phyloP scores from a whole-genome alignment of 768 basidiomycete species.

The Calocybe gangraenosa region DNA sequence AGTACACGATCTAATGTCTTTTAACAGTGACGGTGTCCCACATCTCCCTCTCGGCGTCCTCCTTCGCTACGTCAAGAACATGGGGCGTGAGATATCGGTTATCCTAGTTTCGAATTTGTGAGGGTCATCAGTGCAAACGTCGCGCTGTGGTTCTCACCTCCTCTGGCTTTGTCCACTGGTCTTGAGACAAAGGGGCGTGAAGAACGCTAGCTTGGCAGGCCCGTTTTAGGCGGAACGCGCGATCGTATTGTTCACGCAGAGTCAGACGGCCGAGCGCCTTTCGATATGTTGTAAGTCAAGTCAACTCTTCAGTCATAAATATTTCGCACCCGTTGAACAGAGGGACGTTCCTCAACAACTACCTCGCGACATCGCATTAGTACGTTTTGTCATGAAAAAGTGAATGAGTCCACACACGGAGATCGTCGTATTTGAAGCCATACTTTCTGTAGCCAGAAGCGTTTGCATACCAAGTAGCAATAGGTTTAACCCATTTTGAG shows the following conservation, averaged over 20 bases:
- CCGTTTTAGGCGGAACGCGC: slow-evolving; percentile 84
- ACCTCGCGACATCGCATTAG: slow-evolving; percentile 9
- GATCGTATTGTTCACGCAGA: slow-evolving; percentile 79
- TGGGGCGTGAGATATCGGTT: slow-evolving; percentile 82
- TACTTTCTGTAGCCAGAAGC: slow-evolving; percentile 79
- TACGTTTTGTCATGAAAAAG: slow-evolving; percentile 7
- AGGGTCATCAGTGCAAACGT: not conserved
- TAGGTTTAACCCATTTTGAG: slow-evolving; percentile 62
- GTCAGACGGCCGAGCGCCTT: slow-evolving; percentile 86
- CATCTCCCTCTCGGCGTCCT: slow-evolving; percentile 68
- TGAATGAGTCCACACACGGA: slow-evolving; percentile 53
- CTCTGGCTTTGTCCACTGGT: slow-evolving; percentile 69
- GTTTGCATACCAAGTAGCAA: slow-evolving; percentile 82
- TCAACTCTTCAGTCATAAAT: not conserved
- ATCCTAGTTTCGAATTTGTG: slow-evolving; percentile 57
- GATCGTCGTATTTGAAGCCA: slow-evolving; percentile 93
- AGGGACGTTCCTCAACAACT: slow-evolving; percentile 76
- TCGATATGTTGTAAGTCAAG: slow-evolving; percentile 5
- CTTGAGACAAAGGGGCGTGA: slow-evolving; percentile 77
- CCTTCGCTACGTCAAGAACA: slow-evolving; percentile 66
- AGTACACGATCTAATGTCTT: slow-evolving; percentile 48
- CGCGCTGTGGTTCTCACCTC: slow-evolving; percentile 55
- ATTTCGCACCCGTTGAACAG: slow-evolving; percentile 69
- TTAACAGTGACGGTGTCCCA: slow-evolving; percentile 81
- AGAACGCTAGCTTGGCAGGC: slow-evolving; percentile 75